Evolutionary conservation across 2,329 filamentous ascomycete genomes (phyloP).

Genomic region (Berkeleyomyces basicola): DNA sequence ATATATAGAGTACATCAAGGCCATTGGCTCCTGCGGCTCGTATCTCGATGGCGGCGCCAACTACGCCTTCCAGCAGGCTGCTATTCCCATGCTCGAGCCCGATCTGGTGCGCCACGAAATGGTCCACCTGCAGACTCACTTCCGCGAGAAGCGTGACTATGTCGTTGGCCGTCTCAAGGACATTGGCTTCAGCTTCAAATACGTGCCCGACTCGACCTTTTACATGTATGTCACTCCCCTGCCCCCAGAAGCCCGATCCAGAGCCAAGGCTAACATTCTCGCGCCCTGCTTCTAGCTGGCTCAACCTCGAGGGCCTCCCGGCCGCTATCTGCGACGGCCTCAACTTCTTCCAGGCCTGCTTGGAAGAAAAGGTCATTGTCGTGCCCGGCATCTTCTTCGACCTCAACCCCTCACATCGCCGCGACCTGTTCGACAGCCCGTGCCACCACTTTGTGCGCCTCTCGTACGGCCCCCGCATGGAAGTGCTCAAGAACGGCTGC

Average conservation of each 20-base stretch:
- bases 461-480: constrained; percentile 71
- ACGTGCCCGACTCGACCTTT: constrained; percentile 81
- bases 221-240: constrained; percentile 48
- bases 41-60: constrained; percentile 92
- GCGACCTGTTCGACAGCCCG: constrained; percentile 85
- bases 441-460: constrained; percentile 85
- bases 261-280: background rate
- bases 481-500: constrained; percentile 58
- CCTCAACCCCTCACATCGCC: constrained; percentile 72
- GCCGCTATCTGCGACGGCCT: constrained; percentile 77
- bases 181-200: constrained; percentile 77
- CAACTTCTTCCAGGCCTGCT: constrained; percentile 91
- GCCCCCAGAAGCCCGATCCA: too few species aligned
- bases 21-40: constrained; percentile 79
- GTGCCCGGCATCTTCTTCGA: constrained; percentile 98
- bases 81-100: constrained; percentile 85
- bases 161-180: constrained; percentile 61
- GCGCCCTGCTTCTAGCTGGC: constrained; percentile 23
- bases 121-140: constrained; percentile 75
- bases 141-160: constrained; percentile 83
- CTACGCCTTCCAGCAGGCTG: constrained; percentile 88
- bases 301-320: constrained; percentile 51
- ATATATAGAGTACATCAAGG: constrained; percentile 66
- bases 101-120: constrained; percentile 67
- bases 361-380: constrained; percentile 89